Evolutionary conservation across 164 flowering plant genomes (phyloP).

Genomic region (Taxillus chinensis): DNA sequence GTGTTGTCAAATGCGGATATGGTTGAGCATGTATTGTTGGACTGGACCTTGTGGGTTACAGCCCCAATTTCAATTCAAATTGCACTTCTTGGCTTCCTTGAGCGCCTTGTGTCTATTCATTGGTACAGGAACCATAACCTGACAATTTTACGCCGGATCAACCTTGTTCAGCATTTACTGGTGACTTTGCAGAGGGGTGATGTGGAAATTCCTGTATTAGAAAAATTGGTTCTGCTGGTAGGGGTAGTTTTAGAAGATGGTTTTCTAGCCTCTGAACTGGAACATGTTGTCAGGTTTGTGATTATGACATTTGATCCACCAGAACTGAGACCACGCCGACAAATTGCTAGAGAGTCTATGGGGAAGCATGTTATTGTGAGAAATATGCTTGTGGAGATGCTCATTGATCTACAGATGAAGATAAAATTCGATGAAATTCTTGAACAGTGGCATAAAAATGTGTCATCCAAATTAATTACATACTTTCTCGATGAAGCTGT

Average conservation of each 20-base stretch:
- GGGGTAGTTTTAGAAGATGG: slow-evolving; percentile 98
- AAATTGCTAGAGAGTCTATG: slow-evolving; percentile 77
- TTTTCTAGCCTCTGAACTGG: slow-evolving; percentile 80
- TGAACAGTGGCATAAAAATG: slow-evolving; percentile 97
- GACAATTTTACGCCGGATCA: slow-evolving; percentile 77
- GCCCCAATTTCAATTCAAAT: slow-evolving; percentile 84
- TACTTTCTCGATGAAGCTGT: slow-evolving; percentile 98
- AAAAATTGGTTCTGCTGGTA: slow-evolving; percentile 83
- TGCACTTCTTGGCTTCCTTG: slow-evolving; percentile 86
- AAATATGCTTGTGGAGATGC: slow-evolving; percentile 96
- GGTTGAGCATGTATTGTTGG: slow-evolving; percentile 97
- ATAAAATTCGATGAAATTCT: slow-evolving; percentile 79
- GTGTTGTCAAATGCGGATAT: slow-evolving; percentile 93
- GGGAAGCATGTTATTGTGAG: slow-evolving; percentile 98
- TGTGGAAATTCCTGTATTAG: slow-evolving; percentile 95
- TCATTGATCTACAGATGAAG: slow-evolving; percentile 91
- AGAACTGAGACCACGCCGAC: slow-evolving; percentile 39
- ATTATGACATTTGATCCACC: slow-evolving; percentile 99
- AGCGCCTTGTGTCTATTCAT: slow-evolving; percentile 95
- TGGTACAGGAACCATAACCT: slow-evolving; percentile 98
- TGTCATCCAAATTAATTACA: slow-evolving; percentile 87
- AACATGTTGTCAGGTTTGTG: slow-evolving; percentile 87
- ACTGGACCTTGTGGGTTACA: slow-evolving; percentile 98
- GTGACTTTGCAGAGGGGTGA: slow-evolving; percentile 98
- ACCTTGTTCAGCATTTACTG: slow-evolving; percentile 91